Evolutionary conservation across 768 basidiomycete genomes (phyloP), one percentile per base, ranked within the genome.

Genomic region (Leucosporidium creatinivorum): DNA sequence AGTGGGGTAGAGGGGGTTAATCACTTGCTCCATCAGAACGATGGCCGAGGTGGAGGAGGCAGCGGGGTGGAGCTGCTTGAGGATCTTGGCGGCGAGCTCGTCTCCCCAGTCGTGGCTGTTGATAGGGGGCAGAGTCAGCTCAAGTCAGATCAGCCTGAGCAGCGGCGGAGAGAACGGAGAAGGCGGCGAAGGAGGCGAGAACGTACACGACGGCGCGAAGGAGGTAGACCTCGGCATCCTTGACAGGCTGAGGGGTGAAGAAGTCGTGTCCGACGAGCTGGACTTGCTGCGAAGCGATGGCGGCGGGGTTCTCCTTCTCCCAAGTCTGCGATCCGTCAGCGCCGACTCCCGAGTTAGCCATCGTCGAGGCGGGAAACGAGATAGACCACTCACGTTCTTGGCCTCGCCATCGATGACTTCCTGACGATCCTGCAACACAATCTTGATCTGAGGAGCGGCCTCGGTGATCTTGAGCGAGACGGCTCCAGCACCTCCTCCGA

Each of bases 31-130:
- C 0, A 85, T 87, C 51, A 91, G 82, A 44, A 91, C 79, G 4
- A 90, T 80, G 65, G 80, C 83, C 30, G 88, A 89, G 4, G 80
- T 77, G 0, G 79, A 72, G 0, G 57, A 63, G 0, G 82, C 81
- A 7, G 79, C 81, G 4, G 78, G 78, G 18, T 83, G 79, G 5
- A 85, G 78, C 31, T 81, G 81, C 25, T 80, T 75, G 54, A 84
- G 75, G 52, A 85, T 83, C 48, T 79, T 79, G 28, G 68, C 69
- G 26, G 84, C 84, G 69, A 79, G 82, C 1, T 79, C 79, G 69
- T 89, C 86, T 1, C 87, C 85, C 88, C 89, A 89, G 73, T 91
- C 89, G 72, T 91, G 89, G 25, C 59, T 66, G 33, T 26, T 4
- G 26, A n/a, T n/a, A n/a, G 26, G 17, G 26, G 26, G 30, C 6